phyloP scores from a whole-genome alignment of 768 basidiomycete genomes.

The Trametes gibbosa region DNA sequence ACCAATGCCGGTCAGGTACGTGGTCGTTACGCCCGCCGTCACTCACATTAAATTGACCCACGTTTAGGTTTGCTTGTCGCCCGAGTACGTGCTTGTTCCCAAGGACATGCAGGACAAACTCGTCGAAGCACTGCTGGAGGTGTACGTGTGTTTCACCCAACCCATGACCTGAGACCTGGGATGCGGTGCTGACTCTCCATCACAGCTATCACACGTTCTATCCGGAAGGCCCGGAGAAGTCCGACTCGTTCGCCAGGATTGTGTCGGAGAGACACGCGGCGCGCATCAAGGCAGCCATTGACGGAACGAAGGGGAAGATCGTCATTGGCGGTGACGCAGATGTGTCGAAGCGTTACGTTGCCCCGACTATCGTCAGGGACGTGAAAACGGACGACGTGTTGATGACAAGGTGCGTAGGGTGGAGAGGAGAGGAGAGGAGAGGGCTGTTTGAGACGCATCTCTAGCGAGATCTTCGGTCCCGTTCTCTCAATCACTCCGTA shows the following conservation, averaged over 20 bases:
- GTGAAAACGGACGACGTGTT: constrained; percentile 63
- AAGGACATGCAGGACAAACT: constrained; percentile 37
- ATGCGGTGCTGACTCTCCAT: background rate
- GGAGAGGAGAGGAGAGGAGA: too few relatives aligned
- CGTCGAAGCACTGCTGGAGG: constrained; percentile 39
- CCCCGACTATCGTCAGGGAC: constrained; percentile 68
- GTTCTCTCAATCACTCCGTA: constrained; percentile 73
- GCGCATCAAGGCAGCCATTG: constrained; percentile 58
- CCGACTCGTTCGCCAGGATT: constrained; percentile 49
- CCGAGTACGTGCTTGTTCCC: constrained; percentile 50
- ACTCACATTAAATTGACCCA: background rate
- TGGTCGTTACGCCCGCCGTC: background rate
- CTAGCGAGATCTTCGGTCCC: constrained; percentile 83
- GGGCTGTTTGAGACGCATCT: too few relatives aligned
- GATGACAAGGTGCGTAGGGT: constrained; percentile 74
- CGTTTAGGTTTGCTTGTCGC: constrained; percentile 62
- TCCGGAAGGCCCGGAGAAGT: constrained; percentile 35
- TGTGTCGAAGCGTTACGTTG: constrained; percentile 54
- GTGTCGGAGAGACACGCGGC: constrained; percentile 50
- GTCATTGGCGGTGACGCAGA: constrained; percentile 63
- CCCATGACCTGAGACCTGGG: background rate
- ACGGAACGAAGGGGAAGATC: constrained; percentile 64
- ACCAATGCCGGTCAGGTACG: constrained; percentile 62
- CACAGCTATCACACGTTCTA: constrained; percentile 57
- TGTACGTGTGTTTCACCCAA: constrained; percentile 29